A percentile compares a stretch with the other conserved stretches of the same genome.
phyloP scores from a whole-genome alignment of 345 rosid genomes.

The Draba incana region DNA sequence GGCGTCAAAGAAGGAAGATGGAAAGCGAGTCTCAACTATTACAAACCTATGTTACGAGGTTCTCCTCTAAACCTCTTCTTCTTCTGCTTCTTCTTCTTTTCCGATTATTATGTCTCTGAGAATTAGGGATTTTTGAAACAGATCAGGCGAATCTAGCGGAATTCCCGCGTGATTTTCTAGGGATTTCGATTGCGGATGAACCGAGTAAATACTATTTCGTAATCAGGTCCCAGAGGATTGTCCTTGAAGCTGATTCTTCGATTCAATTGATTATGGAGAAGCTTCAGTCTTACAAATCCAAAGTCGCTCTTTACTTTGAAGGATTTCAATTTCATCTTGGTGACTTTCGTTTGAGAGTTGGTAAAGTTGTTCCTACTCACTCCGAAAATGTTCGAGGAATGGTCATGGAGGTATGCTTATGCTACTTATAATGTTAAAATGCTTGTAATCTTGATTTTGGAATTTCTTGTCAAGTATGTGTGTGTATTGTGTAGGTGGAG shows the following conservation, averaged over 20 bases:
- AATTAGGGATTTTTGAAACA: not conserved
- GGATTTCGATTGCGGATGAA: slow-evolving; percentile 75
- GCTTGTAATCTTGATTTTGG: not conserved
- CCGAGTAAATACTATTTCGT: slow-evolving; percentile 82
- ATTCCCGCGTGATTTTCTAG: slow-evolving; percentile 80
- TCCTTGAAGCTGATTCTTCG: slow-evolving; percentile 76
- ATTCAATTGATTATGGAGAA: slow-evolving; percentile 93
- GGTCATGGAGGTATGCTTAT: slow-evolving; percentile 75
- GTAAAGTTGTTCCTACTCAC: slow-evolving; percentile 81
- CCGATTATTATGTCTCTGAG: not conserved
- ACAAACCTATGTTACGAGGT: slow-evolving; percentile 49
- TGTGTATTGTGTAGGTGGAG: slow-evolving; percentile 62
- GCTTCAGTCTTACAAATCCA: slow-evolving; percentile 84
- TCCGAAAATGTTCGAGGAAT: slow-evolving; percentile 89
- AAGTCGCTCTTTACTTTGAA: slow-evolving; percentile 77
- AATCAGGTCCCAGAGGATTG: slow-evolving; percentile 65
- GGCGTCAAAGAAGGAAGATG: slow-evolving; percentile 90
- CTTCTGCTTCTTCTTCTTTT: not conserved
- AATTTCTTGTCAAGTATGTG: slow-evolving; percentile 10
- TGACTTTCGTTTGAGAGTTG: slow-evolving; percentile 85
- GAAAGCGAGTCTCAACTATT: slow-evolving; percentile 80
- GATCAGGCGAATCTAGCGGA: slow-evolving; percentile 63
- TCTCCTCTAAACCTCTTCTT: not conserved
- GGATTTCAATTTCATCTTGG: slow-evolving; percentile 90
- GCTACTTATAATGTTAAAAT: not conserved